Base-by-base conservation (phyloP, 176 grass and related monocot genomes). In the Carex kokanica region DNA sequence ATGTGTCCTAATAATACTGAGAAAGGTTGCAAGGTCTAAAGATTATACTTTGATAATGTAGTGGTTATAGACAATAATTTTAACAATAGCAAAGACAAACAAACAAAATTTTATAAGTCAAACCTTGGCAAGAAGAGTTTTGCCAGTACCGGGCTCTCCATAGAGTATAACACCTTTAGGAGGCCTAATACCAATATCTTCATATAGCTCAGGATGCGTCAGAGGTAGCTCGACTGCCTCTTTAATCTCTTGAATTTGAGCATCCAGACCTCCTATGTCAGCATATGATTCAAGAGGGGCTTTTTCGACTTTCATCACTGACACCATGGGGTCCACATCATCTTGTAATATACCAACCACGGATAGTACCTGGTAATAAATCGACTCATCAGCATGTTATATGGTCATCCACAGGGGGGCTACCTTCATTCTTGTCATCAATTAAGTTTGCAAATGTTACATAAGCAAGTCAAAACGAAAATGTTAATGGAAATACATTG, bases 201-300 rank as follows among this genome's bases (percentile, higher is more conserved):
- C 93, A 84, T 96, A 96, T 3, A 96, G 47, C 88, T 96, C 93
- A 51, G 93, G 93, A 82, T 96, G 93, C n/a, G 93, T 96, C 85
- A 96, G 68, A 1, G 93, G 93, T 85, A 96, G 90, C 83, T 96
- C 93, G 61, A 96, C 93, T 41, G 93, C 93, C 69, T 96, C 93
- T 82, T 96, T 96, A 23, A 96, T 96, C 90, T 96, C 93, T 86
- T 96, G 93, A 85, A 96, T 96, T 78, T 96, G 93, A 83, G 93
- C 93, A 82, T 96, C 93, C 81, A 96, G 32, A 21, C 93, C 93
- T 68, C 93, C 93, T 90, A 96, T 96, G 64, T 96, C 90, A 6
- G 93, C 93, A 86, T 96, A 96, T 7, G 93, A 96, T 78, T 96
- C 93, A 23, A 96, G 70, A 29, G 93, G 93, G 38, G 93, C 93